Base-by-base conservation (phyloP, 2,329 filamentous ascomycete species). In the Calonectria montana region DNA sequence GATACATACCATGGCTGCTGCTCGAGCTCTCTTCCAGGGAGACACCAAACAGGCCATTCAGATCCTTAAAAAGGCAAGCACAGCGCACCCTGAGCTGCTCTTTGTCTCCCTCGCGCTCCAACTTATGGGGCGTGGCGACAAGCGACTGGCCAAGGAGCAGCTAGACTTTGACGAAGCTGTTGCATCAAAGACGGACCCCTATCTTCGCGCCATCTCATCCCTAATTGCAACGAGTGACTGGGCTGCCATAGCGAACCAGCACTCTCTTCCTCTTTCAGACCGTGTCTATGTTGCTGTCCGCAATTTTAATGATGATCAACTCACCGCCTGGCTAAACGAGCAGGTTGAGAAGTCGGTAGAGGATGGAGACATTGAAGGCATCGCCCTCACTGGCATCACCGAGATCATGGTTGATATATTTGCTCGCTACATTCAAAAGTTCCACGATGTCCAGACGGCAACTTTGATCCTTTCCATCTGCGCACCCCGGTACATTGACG, bases 191-290 rank as follows among this genome's bases (percentile, higher is more conserved):
- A 91, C 92, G 0, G 94, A 97, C 77, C 92, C 94, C 0, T 96
- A 96, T 79, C 88, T 97, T 27, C 92, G 94, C 67, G 94, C 94
- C 7, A 93, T 97, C 59, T 94, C 94, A 27, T 91, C 92, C 3
- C 91, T 94, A 75, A 94, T 97, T 72, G 91, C 92, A 12, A 94
- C 92, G 0, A 92, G 93, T 5, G 90, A 95, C 80, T 97, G 94
- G 94, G 86, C 89, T 21, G 88, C 89, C 47, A 93, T 97, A 47
- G 92, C 93, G 45, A 90, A 92, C 74, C 94, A 95, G 80, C 86
- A 88, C 23, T 93, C 94, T 31, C 87, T 97, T 2, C 92, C 94
- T 1, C 88, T 97, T 2, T 88, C 91, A 15, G 94, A 96, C 80
- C 91, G 94, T 41, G 89, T 93, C 23, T 93, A 91, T 68, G 89